Conservation (phyloP, 1,284 basidiomycete genomes). For the Leccinum holopus region DNA sequence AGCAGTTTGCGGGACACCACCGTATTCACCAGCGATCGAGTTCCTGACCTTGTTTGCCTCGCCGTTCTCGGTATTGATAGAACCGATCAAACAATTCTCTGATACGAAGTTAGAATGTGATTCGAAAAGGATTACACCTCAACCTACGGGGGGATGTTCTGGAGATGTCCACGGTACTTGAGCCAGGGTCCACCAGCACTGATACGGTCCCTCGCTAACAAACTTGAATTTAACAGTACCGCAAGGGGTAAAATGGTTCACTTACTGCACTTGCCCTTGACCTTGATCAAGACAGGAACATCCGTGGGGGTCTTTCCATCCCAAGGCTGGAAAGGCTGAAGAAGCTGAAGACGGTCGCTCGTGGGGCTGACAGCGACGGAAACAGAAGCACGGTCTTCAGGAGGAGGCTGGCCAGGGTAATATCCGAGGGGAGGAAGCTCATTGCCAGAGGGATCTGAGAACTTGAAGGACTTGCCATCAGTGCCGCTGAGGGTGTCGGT, state of each 20-base stretch:
- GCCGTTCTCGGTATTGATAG: background rate
- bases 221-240: background rate
- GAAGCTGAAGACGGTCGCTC: slow-evolving; percentile 88
- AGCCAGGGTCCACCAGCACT: background rate
- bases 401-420: no score
- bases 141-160: background rate
- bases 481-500: no score
- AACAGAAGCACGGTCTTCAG: no score
- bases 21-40: background rate
- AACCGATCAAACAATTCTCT: background rate
- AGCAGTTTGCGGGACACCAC: background rate
- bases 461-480: slow-evolving; percentile 67
- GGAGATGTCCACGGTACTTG: background rate
- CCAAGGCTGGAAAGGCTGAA: slow-evolving; percentile 91
- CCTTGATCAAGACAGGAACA: slow-evolving; percentile 96
- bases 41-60: background rate
- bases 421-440: slow-evolving; percentile 16
- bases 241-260: slow-evolving; percentile 16
- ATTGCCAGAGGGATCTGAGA: background rate
- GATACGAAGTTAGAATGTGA: background rate
- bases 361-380: no score
- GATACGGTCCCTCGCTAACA: background rate
- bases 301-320: slow-evolving; percentile 90
- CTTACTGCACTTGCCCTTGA: slow-evolving; percentile 96
- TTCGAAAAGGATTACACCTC: background rate